Evolutionary conservation across 108 stramenopile genomes (phyloP).

Genomic region (Skeletonema costatum): DNA sequence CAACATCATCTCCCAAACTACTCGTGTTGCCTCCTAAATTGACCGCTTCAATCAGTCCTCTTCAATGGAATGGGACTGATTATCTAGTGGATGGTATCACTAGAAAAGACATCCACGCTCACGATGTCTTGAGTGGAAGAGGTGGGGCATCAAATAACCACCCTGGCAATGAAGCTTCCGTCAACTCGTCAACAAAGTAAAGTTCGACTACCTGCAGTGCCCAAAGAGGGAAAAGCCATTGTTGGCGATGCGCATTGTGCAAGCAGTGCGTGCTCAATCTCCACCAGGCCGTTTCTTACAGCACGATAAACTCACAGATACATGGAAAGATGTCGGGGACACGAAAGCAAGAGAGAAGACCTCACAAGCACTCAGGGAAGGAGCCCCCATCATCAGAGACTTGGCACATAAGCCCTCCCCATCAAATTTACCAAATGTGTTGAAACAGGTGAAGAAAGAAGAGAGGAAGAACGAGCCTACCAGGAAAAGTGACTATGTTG

Average conservation of each 20-base stretch:
- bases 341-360: conserved; percentile 78
- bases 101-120: conserved; percentile 13
- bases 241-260: conserved; percentile 76
- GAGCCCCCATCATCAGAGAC: conserved; percentile 74
- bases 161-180: conserved; percentile 73
- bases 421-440: conserved; percentile 4
- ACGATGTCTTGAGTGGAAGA: conserved; percentile 69
- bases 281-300: conserved; percentile 87
- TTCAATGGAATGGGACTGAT: background rate
- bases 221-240: conserved; percentile 83
- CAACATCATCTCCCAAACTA: background rate
- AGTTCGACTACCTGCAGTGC: conserved; percentile 61
- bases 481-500: conserved; percentile 6
- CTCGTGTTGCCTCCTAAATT: background rate
- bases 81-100: background rate
- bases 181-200: conserved; percentile 56
- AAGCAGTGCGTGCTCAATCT: conserved; percentile 80
- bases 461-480: conserved; percentile 7
- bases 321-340: conserved; percentile 86
- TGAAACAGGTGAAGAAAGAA: conserved; percentile 35
- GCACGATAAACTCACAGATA: conserved; percentile 66
- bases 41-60: background rate
- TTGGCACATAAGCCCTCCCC: conserved; percentile 10
- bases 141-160: conserved; percentile 74
- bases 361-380: conserved; percentile 82